These are phyloP conservation scores for Pleurotus salmoneostramineus DNA, from an alignment of 768 basidiomycete genomes.

Conservation along the genomic window DNA sequence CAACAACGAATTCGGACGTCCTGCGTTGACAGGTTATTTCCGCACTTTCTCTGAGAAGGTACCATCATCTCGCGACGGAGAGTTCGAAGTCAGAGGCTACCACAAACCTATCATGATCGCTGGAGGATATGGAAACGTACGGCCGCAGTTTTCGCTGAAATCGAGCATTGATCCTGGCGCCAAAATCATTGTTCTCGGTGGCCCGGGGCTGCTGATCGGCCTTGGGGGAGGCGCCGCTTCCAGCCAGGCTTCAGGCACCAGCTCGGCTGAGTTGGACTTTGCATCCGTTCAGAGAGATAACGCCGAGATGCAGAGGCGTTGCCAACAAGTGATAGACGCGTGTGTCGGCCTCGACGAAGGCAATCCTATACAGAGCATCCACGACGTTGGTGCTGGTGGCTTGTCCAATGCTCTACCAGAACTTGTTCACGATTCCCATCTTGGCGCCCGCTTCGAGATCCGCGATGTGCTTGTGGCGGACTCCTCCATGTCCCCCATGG, in stretches of 20 bases:
- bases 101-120: conserved; percentile 99
- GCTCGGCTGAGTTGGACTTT: conserved; percentile 92
- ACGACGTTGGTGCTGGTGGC: conserved; percentile 98
- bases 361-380: conserved; percentile 92
- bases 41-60: conserved; percentile 88
- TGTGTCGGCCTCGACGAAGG: conserved; percentile 57
- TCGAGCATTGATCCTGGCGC: conserved; percentile 73
- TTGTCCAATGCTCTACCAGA: conserved; percentile 96
- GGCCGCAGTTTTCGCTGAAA: conserved; percentile 80
- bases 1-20: conserved; percentile 98
- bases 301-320: conserved; percentile 95
- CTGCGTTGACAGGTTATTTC: conserved; percentile 90
- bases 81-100: conserved; percentile 80
- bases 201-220: conserved; percentile 94
- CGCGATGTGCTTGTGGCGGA: conserved; percentile 91
- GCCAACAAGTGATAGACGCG: conserved; percentile 95
- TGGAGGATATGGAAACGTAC: conserved; percentile 93
- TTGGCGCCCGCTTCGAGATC: conserved; percentile 92
- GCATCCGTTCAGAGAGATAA: conserved; percentile 98
- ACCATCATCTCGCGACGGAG: conserved; percentile 44
- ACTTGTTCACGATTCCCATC: conserved; percentile 91
- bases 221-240: conserved; percentile 96
- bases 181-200: conserved; percentile 89
- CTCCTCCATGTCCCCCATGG: conserved; percentile 95
- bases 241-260: conserved; percentile 87